A percentile compares a stretch with the other conserved stretches of the same genome.
Evolutionary conservation across 441 rosid genomes (phyloP).

Genomic region (Syzygium malaccense): DNA sequence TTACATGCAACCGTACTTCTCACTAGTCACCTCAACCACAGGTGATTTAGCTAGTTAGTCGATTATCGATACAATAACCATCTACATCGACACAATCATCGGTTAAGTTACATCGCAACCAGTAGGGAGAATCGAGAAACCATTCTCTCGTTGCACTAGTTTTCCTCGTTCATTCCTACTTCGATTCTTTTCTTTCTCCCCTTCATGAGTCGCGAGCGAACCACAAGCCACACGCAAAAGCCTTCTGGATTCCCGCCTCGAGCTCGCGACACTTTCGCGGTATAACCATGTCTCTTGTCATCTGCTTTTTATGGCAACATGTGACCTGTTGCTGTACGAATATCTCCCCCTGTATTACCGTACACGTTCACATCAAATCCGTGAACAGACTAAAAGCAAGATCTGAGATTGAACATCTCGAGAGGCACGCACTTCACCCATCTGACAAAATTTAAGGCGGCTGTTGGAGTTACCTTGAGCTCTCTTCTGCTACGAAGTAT

Average conservation of each 20-base stretch:
- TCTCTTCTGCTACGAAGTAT: not conserved
- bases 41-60: not conserved
- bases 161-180: not conserved
- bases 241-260: not conserved
- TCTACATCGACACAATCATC: not conserved
- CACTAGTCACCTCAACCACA: not conserved
- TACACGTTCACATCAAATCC: not conserved
- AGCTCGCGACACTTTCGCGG: not conserved
- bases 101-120: not conserved
- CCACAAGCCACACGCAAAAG: not conserved
- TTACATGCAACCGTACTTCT: not conserved
- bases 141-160: not conserved
- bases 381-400: not conserved
- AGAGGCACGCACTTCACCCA: not conserved
- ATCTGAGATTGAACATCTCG: not conserved
- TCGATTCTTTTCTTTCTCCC: not conserved
- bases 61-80: not conserved
- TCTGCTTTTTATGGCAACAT: not conserved
- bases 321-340: not conserved
- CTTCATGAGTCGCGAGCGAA: not conserved
- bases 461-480: not conserved
- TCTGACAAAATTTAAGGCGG: not conserved
- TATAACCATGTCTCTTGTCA: not conserved
- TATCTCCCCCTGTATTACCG: not conserved
- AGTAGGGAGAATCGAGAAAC: not conserved